Evolutionary conservation across 2,329 filamentous ascomycete genomes (phyloP).

Genomic region (Hypoxylon rubiginosum): DNA sequence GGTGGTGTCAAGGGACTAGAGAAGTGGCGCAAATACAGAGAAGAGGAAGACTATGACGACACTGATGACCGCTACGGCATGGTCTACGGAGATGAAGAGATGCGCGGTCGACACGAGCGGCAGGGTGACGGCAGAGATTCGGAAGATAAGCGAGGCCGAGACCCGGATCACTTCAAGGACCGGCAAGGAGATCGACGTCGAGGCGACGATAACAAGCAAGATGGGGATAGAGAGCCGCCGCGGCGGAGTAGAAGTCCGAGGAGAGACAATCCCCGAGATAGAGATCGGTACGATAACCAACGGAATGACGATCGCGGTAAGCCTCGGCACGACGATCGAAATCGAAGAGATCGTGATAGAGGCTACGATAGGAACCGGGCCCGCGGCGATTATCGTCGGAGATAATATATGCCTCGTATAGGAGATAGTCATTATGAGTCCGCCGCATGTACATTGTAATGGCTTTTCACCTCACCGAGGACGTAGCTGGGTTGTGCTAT

Average conservation of each 20-base stretch:
- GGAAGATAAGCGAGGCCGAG: constrained; percentile 44
- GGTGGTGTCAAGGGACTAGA: constrained; percentile 90
- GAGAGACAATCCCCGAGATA: constrained; percentile 40
- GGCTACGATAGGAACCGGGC: constrained; percentile 41
- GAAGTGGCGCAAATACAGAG: constrained; percentile 89
- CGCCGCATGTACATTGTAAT: neutral
- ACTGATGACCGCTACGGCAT: constrained; percentile 74
- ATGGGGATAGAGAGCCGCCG: constrained; percentile 47
- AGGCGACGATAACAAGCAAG: constrained; percentile 18
- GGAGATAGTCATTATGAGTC: neutral
- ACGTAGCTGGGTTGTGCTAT: too few relatives aligned
- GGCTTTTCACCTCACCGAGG: neutral
- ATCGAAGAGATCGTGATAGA: constrained; percentile 45
- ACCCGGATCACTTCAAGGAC: constrained; percentile 29
- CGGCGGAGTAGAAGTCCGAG: constrained; percentile 52
- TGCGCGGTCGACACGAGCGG: constrained; percentile 65
- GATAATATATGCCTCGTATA: constrained; percentile 31
- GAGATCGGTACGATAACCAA: constrained; percentile 38
- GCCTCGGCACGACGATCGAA: constrained; percentile 40
- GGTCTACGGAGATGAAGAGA: constrained; percentile 82
- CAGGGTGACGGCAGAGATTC: constrained; percentile 53
- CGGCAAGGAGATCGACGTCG: constrained; percentile 45
- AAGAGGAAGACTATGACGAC: constrained; percentile 64
- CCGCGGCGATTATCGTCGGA: constrained; percentile 40
- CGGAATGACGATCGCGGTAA: constrained; percentile 38